Evolutionary conservation across 139 green algal genomes (phyloP).

Genomic region (Picochlorum sp.): DNA sequence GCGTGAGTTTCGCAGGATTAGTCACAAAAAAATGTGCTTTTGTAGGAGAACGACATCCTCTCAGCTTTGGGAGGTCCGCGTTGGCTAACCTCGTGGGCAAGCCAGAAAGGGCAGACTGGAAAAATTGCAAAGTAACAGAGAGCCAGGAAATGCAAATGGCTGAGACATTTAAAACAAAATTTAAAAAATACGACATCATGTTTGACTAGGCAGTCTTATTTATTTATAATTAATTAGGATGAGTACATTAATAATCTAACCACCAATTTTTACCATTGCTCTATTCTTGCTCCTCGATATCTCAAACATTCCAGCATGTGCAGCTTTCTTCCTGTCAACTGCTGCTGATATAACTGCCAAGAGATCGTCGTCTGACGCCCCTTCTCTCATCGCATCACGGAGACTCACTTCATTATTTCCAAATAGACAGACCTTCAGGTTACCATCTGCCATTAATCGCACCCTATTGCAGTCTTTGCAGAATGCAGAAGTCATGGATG

Average conservation of each 20-base stretch:
- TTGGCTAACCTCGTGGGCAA: conserved; percentile 49
- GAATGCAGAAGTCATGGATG: conserved; percentile 94
- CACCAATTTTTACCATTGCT: conserved; percentile 95
- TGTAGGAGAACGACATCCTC: conserved; percentile 58
- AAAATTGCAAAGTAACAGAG: conserved; percentile 33
- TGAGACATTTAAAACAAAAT: conserved; percentile 65
- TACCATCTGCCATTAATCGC: conserved; percentile 90
- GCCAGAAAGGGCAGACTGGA: conserved; percentile 76
- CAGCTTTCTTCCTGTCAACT: conserved; percentile 80
- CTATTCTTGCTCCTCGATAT: conserved; percentile 73
- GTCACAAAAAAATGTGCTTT: no score
- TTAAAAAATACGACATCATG: conserved; percentile 65
- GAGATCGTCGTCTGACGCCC: conserved; percentile 74
- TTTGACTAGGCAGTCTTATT: neutral
- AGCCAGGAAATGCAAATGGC: conserved; percentile 48
- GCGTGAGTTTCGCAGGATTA: neutral
- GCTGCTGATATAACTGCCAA: conserved; percentile 68
- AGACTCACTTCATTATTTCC: conserved; percentile 84
- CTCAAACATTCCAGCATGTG: conserved; percentile 89
- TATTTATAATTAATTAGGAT: neutral
- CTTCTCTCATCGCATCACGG: conserved; percentile 77
- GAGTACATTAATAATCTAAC: conserved; percentile 38
- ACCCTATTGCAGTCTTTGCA: conserved; percentile 87
- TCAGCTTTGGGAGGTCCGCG: conserved; percentile 67
- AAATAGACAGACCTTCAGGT: conserved; percentile 96